Conservation (phyloP, 164 flowering plant species). For the Sedum album region DNA sequence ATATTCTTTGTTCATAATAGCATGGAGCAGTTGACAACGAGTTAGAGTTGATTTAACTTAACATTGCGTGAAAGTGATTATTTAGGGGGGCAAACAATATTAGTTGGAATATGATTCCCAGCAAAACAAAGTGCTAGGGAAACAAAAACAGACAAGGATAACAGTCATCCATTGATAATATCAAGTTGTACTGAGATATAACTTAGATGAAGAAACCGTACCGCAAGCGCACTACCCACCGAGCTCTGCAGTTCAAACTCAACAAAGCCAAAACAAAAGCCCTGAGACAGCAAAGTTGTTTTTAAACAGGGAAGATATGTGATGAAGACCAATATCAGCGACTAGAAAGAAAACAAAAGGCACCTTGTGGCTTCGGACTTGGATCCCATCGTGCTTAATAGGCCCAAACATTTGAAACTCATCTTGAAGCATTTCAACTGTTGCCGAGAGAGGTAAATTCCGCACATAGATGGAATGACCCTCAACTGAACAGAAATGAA, state of each 20-base stretch:
- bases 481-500: conserved; percentile 34
- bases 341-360: neutral
- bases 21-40: neutral
- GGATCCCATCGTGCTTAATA: conserved; percentile 72
- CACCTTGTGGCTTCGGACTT: conserved; percentile 92
- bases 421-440: conserved; percentile 50
- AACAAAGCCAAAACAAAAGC: conserved; percentile 91
- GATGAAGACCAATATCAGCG: neutral
- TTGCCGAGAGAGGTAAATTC: conserved; percentile 57
- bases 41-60: neutral
- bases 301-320: neutral
- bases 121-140: neutral
- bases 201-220: conserved; percentile 14
- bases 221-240: conserved; percentile 74
- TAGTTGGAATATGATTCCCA: neutral
- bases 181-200: neutral
- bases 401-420: conserved; percentile 74
- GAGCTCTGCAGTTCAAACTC: conserved; percentile 62
- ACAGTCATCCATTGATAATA: neutral
- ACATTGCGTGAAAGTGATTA: neutral
- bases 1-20: too few relatives aligned
- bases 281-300: conserved; percentile 40
- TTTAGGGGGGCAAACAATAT: neutral
- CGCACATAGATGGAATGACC: conserved; percentile 64
- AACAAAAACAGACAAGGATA: neutral